Percentiles rank a stretch among this genome's conserved stretches.
Evolutionary conservation across 768 basidiomycete genomes (phyloP).

Genomic region (Pleurotus djamor): DNA sequence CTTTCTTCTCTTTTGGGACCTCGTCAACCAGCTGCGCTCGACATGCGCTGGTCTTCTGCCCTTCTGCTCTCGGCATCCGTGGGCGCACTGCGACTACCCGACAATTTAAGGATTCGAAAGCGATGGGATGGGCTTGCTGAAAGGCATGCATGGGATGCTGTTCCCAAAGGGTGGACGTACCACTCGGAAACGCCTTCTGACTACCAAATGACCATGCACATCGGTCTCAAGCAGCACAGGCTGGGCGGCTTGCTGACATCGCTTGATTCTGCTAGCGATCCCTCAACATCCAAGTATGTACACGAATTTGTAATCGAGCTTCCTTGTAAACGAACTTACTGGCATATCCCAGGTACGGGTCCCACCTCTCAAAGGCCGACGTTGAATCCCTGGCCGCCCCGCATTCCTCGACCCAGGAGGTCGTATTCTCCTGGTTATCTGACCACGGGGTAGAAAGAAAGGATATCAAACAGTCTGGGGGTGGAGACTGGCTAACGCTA

Average conservation of each 20-base stretch:
- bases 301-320: neutral
- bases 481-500: constrained; percentile 65
- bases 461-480: constrained; percentile 49
- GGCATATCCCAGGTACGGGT: constrained; percentile 33
- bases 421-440: constrained; percentile 60
- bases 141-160: constrained; percentile 9
- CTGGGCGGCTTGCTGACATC: constrained; percentile 45
- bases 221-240: constrained; percentile 54
- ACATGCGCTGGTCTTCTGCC: too few relatives aligned
- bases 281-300: constrained; percentile 41
- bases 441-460: constrained; percentile 50
- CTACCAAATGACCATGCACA: constrained; percentile 51
- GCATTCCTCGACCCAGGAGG: constrained; percentile 46
- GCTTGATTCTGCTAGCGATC: constrained; percentile 56
- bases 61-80: too few relatives aligned
- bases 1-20: too few relatives aligned
- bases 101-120: neutral
- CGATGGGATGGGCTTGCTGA: constrained; percentile 9
- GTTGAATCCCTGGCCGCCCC: constrained; percentile 65
- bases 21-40: too few relatives aligned
- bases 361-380: constrained; percentile 61
- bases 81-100: too few relatives aligned
- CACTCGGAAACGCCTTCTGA: constrained; percentile 38
- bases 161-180: constrained; percentile 51
- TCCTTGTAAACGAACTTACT: neutral